Evolutionary conservation across 176 grass and related monocot genomes (phyloP), one percentile per base, ranked within the genome.

Genomic region (Tillandsia leiboldiana): DNA sequence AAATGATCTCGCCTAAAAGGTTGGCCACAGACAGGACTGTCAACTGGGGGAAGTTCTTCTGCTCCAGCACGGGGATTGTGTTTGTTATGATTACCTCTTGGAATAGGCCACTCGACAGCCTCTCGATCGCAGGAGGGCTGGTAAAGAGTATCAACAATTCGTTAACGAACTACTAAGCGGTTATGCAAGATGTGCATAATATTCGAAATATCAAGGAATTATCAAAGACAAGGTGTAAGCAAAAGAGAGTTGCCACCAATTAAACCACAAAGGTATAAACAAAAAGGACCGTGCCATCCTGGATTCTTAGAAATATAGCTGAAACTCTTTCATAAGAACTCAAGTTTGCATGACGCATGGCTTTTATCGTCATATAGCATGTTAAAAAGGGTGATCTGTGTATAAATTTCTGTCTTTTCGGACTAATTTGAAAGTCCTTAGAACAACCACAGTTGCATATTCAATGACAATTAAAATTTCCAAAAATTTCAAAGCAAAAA

Each of bases 11-110:
- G n/a, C 89, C 93, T 83, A 97, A 75, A 71, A 97, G 89, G 83
- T 97, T 97, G 11, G 93, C 93, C 12, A 97, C 93, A 63, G 93
- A 97, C 17, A 97, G 84, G 65, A 97, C 85, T 1, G 93, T 97
- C 66, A 97, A 15, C 67, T 97, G 93, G 49, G 89, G 93, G 61
- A 97, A 97, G 68, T n/a, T 89, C 79, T 84, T 90, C 29, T 83
- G 79, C 75, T 92, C 89, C 77, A 80, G 66, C 23, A 90, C 65
- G 72, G 93, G 93, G 29, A 97, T 90, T 18, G 93, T 90, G 77
- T 97, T 97, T 66, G 93, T 97, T 61, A 97, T 80, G 29, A 97
- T 97, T 49, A 97, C 93, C 88, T 97, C 93, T 80, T 97, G 93
- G 81, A 97, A 92, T 63, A 97, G 71, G 17, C 93, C 93, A 65